Conservation (phyloP, 371 early-diverging fungal species). For the Batkoa obscura region DNA sequence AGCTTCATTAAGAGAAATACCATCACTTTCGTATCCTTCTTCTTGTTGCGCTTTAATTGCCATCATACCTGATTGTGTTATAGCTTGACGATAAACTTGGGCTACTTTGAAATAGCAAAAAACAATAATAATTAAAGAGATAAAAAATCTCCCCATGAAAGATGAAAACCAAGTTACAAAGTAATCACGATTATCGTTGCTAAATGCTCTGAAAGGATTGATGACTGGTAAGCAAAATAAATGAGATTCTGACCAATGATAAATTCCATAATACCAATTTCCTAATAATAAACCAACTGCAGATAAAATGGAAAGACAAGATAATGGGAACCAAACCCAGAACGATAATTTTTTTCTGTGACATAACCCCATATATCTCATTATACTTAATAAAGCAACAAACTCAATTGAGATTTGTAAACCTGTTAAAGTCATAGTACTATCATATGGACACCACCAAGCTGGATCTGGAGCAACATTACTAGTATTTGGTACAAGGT, state of each 20-base stretch:
- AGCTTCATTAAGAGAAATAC: not conserved
- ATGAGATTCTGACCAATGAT: not conserved
- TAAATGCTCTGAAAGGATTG: not conserved
- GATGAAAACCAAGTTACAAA: not conserved
- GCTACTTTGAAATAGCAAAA: not conserved
- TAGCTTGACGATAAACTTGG: not conserved
- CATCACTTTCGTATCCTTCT: too few relatives aligned
- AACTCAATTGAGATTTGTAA: not conserved
- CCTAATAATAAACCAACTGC: not conserved
- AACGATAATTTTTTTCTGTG: too few relatives aligned
- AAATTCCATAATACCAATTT: not conserved
- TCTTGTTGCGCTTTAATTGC: not conserved
- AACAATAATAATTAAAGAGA: not conserved
- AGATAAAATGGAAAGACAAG: too few relatives aligned
- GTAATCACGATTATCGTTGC: not conserved
- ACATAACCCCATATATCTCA: conserved; percentile 2
- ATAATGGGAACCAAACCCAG: too few relatives aligned
- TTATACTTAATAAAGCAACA: not conserved
- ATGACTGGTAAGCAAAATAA: not conserved
- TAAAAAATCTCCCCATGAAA: not conserved
- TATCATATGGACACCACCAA: conserved; percentile 5
- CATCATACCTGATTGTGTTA: not conserved
- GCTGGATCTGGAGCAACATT: not conserved
- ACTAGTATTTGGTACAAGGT: too few relatives aligned
- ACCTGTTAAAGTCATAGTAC: not conserved